A percentile compares a stretch with the other conserved stretches of the same genome.
phyloP scores from a whole-genome alignment of 495 filamentous ascomycete genomes.

The Podospora appendiculata region DNA sequence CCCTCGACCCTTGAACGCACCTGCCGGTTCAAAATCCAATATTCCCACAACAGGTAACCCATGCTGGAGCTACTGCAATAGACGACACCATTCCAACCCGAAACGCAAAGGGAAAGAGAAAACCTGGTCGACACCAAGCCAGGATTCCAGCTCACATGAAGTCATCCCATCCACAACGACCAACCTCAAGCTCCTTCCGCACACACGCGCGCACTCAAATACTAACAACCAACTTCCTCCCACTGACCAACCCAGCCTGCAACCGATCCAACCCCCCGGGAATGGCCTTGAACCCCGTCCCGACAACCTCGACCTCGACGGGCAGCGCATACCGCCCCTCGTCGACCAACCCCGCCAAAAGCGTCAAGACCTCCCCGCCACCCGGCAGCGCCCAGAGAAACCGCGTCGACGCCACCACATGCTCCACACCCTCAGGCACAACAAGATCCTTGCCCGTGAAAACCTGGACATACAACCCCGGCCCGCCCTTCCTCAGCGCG shows the following conservation, averaged over 20 bases:
- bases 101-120: no score
- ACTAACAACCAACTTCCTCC: constrained; percentile 28
- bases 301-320: constrained; percentile 21
- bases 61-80: no score
- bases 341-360: constrained; percentile 15
- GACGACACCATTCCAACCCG: no score
- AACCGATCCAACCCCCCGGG: constrained; percentile 21
- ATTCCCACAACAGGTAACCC: no score
- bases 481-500: constrained; percentile 17
- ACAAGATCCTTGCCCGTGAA: constrained; percentile 20
- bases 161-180: no score
- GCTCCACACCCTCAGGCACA: constrained; percentile 17
- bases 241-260: constrained; percentile 21
- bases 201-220: constrained; percentile 3
- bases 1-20: no score
- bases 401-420: constrained; percentile 13
- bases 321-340: constrained; percentile 20
- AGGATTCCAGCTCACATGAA: no score
- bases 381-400: constrained; percentile 12
- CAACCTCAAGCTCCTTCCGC: no score
- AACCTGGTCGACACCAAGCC: no score
- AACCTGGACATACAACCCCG: constrained; percentile 26
- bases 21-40: no score
- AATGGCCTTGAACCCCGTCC: constrained; percentile 22
- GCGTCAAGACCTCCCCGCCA: constrained; percentile 8